Evolutionary conservation across 768 basidiomycete species (phyloP).

Genomic region (Gautieria morchelliformis): DNA sequence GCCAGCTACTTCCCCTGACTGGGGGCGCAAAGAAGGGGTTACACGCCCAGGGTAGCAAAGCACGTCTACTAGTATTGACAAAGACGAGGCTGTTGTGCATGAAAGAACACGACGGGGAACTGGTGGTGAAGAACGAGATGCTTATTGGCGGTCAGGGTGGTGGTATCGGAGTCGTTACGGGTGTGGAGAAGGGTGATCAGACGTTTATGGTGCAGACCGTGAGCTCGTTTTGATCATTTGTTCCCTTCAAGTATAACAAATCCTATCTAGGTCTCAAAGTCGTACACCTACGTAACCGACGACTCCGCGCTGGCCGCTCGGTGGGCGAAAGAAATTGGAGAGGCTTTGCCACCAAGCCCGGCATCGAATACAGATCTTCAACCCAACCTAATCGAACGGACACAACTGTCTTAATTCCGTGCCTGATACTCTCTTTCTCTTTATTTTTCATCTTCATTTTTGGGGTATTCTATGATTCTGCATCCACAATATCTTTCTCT

Average conservation of each 20-base stretch:
- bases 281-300: slow-evolving; percentile 19
- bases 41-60: slow-evolving; percentile 32
- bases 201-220: slow-evolving; percentile 58
- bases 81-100: slow-evolving; percentile 47
- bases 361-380: neutral
- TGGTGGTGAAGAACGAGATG: slow-evolving; percentile 30
- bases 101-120: slow-evolving; percentile 31
- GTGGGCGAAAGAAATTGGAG: slow-evolving; percentile 25
- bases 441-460: neutral
- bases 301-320: slow-evolving; percentile 18
- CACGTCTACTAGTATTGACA: slow-evolving; percentile 48
- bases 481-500: neutral
- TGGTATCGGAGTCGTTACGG: slow-evolving; percentile 22
- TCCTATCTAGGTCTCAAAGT: slow-evolving; percentile 34
- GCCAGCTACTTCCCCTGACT: slow-evolving; percentile 35
- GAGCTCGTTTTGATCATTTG: slow-evolving; percentile 17
- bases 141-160: slow-evolving; percentile 4
- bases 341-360: slow-evolving; percentile 13
- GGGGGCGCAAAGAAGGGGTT: slow-evolving; percentile 27
- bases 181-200: slow-evolving; percentile 4
- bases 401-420: neutral
- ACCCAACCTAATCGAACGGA: neutral
- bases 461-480: neutral
- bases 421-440: neutral
- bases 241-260: neutral